Evolutionary conservation across 495 filamentous ascomycete genomes (phyloP), one percentile per base, ranked within the genome.

Genomic region (Trichoderma erinaceum): DNA sequence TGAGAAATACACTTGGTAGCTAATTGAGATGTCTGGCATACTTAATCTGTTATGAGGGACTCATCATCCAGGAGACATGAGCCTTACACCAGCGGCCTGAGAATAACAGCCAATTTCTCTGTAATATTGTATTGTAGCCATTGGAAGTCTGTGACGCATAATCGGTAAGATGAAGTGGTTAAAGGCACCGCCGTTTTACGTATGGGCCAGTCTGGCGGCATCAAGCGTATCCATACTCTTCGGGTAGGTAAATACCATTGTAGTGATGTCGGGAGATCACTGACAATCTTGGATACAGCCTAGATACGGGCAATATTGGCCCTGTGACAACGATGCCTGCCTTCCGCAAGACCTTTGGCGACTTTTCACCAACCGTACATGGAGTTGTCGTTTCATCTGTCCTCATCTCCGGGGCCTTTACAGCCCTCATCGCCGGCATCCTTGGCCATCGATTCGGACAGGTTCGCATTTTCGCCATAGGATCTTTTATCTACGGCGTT

Each of bases 331-430:
- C 81, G 27, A 90, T 90, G 89, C 78, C 79, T 0, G 74, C 78
- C 56, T 90, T 88, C 72, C 74, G 71, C 15, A 58, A 71, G 8
- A 75, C 78, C 29, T 85, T 89, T 68, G 84, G 87, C 2, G 73
- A 73, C 41, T 79, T 86, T 46, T 84, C 86, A 8, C 78, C 88
- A 10, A 81, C 82, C 1, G 73, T 88, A 32, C 85, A 86, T 71
- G 87, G 88, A 3, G 75, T 90, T n/a, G 81, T 88, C 21, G 86
- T 91, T 41, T 90, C 89, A 0, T 82, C 83, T 8, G 87, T 91
- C 61, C 77, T 90, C 41, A 80, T 90, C 27, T 82, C 87, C 13
- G 89, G 84, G 15, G 85, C 88, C 2, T 67, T 88, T 1, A 84
- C 87, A 0, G 86, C 86, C 0, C 83, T 89, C 70, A 86, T 89